These are phyloP conservation scores for Cryptococcus sp. DNA, from an alignment of 1,284 basidiomycete species.

Conservation along the genomic window DNA sequence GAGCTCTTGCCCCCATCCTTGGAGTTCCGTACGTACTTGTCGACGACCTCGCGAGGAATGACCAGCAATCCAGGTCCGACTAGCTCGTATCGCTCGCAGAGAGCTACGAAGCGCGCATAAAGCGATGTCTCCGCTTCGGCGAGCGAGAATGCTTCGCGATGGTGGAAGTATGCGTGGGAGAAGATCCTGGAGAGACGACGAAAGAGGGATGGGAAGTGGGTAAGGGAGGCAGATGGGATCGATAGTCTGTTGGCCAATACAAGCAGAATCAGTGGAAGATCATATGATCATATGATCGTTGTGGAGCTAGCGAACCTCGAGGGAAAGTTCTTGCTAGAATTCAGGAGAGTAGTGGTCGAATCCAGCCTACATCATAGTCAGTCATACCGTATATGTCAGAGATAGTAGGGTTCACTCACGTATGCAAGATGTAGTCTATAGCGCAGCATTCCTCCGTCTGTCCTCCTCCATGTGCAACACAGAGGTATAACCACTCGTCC, in stretches of 20 bases:
- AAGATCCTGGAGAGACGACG: conserved; percentile 87
- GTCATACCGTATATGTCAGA: conserved; percentile 14
- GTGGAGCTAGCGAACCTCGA: conserved; percentile 62
- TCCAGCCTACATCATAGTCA: conserved; percentile 88
- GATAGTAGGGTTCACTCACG: conserved; percentile 49
- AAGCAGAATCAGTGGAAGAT: background rate
- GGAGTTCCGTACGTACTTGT: conserved; percentile 5
- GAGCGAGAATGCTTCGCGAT: conserved; percentile 70
- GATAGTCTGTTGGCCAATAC: conserved; percentile 60
- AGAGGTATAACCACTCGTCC: conserved; percentile 93
- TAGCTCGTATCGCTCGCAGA: conserved; percentile 78
- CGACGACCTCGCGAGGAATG: conserved; percentile 59
- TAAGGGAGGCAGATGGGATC: conserved; percentile 74
- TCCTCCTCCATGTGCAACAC: conserved; percentile 72
- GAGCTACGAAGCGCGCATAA: conserved; percentile 84
- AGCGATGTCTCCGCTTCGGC: conserved; percentile 75
- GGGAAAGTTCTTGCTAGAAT: conserved; percentile 85
- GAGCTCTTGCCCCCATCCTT: conserved; percentile 12
- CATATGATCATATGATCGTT: background rate
- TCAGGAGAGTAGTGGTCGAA: conserved; percentile 88
- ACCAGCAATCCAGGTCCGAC: conserved; percentile 74
- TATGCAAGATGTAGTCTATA: conserved; percentile 95
- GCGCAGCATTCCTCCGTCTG: conserved; percentile 78
- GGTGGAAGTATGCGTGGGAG: conserved; percentile 91
- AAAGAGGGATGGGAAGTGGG: conserved; percentile 74